Conservation (phyloP, 73 alveolate genomes). For the Durusdinium trenchii region DNA sequence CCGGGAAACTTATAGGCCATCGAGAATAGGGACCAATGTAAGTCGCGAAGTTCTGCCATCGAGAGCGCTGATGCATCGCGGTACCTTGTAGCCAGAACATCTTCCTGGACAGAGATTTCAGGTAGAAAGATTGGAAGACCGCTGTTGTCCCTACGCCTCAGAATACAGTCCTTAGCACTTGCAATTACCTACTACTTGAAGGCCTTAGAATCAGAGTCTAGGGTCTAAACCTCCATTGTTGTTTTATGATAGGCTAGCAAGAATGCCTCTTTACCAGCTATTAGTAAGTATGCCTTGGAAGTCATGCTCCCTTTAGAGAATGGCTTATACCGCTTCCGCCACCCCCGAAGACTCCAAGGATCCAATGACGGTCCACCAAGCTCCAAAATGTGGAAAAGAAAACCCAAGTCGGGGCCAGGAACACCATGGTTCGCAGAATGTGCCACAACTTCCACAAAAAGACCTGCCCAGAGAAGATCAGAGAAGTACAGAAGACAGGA, state of each 20-base stretch:
- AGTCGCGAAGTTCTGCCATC: constrained; percentile 20
- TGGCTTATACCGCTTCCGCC: too few species aligned
- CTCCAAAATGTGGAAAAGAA: constrained; percentile 26
- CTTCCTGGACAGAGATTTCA: constrained; percentile 11
- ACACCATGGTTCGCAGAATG: constrained; percentile 32
- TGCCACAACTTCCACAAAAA: constrained; percentile 61
- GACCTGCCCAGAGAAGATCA: neutral
- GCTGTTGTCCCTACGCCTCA: too few species aligned
- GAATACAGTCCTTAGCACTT: too few species aligned
- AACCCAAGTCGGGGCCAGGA: constrained; percentile 41
- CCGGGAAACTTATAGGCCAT: neutral
- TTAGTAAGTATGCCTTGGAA: too few species aligned
- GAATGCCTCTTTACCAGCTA: too few species aligned
- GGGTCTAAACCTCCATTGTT: too few species aligned
- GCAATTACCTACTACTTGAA: too few species aligned
- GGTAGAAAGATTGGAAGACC: too few species aligned
- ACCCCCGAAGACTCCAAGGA: too few species aligned
- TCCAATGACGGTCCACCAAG: constrained; percentile 52
- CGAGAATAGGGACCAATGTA: constrained; percentile 69
- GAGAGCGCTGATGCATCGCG: neutral
- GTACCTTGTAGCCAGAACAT: constrained; percentile 16
- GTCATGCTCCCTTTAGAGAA: too few species aligned
- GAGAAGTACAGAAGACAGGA: neutral
- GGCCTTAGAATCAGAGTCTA: too few species aligned
- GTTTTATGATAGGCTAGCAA: too few species aligned